Evolutionary conservation across 768 basidiomycete species (phyloP), one percentile per base, ranked within the genome.

Genomic region (Polyporus arcularius): DNA sequence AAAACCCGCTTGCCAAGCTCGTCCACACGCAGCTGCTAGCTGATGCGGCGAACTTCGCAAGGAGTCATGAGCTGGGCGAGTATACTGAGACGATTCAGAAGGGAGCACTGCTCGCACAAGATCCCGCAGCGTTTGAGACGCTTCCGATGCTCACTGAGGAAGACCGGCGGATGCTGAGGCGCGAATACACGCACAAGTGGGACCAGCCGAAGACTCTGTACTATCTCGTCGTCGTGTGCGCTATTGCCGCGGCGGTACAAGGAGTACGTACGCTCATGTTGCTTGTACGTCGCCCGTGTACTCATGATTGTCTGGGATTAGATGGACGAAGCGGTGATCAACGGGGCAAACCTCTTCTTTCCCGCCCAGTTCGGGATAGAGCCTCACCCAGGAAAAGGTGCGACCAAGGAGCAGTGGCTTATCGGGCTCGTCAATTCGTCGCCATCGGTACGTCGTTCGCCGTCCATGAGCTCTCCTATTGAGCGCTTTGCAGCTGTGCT

Each of bases 171-270:
- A 54, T 75, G n/a, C 66, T 85, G 15, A 71, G 71, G 1, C 69
- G 76, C 1, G 85, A 85, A 66, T 63, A 72, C 12, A 76, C 72
- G 4, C 74, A 80, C 70, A 76, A 63, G 49, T 84, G 83, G 82
- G 70, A 65, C 53, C 82, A 83, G 53, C 84, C 82, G 0, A 55
- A 49, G 31, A 72, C 48, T 30, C 72, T 84, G 4, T 84, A 82
- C 66, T 76, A 77, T 38, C 74, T 82, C 43, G 80, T 82, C 18
- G 62, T 83, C 45, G 70, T 84, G 58, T 85, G 88, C 63, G 87
- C 87, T 26, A 70, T 92, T 52, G 89, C 87, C 1, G 91, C 90
- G 4, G 88, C 87, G 47, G 88, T 90, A n/a, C 89, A 92, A 78
- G 89, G 77, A 30, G 75, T 74, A 45, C 32, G 67, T 67, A 54